These are phyloP conservation scores for Thinopyrum elongatum DNA, from an alignment of 176 grass and related monocot genomes.

Conservation along the genomic window DNA sequence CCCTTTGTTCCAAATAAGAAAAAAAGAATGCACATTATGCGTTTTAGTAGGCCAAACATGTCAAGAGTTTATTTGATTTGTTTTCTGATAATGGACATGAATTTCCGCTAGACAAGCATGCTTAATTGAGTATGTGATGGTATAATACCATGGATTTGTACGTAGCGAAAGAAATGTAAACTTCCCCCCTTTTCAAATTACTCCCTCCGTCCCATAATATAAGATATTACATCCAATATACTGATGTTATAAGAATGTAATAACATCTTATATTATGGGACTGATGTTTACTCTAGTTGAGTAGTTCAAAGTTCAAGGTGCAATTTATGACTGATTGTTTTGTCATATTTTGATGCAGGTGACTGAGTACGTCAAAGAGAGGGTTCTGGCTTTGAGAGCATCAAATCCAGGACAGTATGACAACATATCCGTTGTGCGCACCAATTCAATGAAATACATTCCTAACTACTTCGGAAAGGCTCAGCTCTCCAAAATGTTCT, in stretches of 20 bases:
- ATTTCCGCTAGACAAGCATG: neutral
- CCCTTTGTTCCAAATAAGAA: neutral
- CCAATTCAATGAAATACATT: slow-evolving; percentile 98
- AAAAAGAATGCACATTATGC: neutral
- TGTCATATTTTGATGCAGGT: slow-evolving; percentile 44
- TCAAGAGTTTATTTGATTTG: neutral
- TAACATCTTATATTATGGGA: too few species aligned
- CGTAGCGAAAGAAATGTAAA: neutral
- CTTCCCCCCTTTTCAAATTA: neutral
- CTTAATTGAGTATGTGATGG: neutral
- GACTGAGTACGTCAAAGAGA: slow-evolving; percentile 95
- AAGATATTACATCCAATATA: too few species aligned
- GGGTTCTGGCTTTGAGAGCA: slow-evolving; percentile 77
- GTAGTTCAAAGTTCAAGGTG: neutral
- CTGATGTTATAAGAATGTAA: too few species aligned
- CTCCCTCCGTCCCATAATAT: too few species aligned
- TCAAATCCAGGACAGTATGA: slow-evolving; percentile 70
- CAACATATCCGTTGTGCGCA: slow-evolving; percentile 92
- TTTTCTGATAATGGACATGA: neutral
- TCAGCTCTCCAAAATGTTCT: slow-evolving; percentile 96
- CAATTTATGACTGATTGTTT: neutral
- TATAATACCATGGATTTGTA: neutral
- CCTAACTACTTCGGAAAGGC: slow-evolving; percentile 89
- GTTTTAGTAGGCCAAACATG: neutral
- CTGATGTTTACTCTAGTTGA: neutral